A percentile compares a stretch with the other conserved stretches of the same genome.
Conservation (phyloP, 2,329 filamentous ascomycete species). For the Plectosphaerella sp. region DNA sequence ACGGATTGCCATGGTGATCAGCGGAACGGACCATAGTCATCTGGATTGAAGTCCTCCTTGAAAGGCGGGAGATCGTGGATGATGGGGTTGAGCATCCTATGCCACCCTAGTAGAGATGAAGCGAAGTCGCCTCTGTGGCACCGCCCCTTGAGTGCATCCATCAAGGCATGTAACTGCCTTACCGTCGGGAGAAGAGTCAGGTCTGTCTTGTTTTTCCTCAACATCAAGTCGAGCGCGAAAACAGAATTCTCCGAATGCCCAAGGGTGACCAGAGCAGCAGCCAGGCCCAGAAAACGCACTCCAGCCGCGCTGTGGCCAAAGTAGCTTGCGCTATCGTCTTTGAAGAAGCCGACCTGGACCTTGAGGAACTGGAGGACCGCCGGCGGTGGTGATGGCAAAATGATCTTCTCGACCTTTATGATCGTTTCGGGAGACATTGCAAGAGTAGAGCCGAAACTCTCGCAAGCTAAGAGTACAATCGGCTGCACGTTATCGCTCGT, state of each 20-base stretch:
- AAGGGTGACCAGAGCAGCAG: neutral
- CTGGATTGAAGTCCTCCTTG: neutral
- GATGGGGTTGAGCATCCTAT: neutral
- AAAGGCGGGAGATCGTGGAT: neutral
- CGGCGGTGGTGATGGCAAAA: neutral
- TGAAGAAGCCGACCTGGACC: neutral
- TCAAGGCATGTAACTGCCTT: neutral
- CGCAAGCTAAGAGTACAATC: neutral
- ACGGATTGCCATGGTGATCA: neutral
- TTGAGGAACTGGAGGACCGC: neutral
- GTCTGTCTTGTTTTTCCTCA: neutral
- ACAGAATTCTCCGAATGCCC: no score
- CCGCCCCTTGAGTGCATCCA: neutral
- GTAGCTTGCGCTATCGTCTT: neutral
- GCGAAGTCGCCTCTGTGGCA: neutral
- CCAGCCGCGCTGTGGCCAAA: neutral
- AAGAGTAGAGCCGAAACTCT: neutral
- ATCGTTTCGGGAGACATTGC: neutral
- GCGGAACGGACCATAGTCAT: neutral
- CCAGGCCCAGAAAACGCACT: neutral
- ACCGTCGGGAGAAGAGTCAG: neutral
- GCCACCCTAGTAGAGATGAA: neutral
- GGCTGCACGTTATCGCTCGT: neutral
- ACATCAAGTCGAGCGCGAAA: neutral
- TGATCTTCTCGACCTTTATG: neutral